phyloP scores from a whole-genome alignment of 2,329 filamentous ascomycete species.

The Arachnopeziza araneosa region DNA sequence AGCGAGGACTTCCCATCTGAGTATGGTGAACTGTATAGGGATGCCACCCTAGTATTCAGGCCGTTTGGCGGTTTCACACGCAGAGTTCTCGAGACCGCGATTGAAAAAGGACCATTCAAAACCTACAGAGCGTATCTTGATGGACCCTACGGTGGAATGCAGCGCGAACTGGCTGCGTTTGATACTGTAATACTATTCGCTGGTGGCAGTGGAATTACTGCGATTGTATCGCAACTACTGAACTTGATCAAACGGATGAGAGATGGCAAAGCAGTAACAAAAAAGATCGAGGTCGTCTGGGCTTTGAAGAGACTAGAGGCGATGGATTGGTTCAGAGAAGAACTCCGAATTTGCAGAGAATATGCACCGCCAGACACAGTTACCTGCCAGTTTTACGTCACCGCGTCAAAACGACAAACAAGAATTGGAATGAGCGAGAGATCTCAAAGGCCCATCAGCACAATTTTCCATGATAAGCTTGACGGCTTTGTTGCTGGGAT shows the following conservation, averaged over 20 bases:
- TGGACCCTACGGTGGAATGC: slow-evolving; percentile 93
- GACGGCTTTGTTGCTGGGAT: slow-evolving; percentile 85
- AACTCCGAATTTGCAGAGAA: slow-evolving; percentile 85
- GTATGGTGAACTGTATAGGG: slow-evolving; percentile 81
- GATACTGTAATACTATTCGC: slow-evolving; percentile 91
- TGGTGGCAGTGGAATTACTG: slow-evolving; percentile 90
- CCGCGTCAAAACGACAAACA: slow-evolving; percentile 54
- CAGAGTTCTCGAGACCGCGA: slow-evolving; percentile 73
- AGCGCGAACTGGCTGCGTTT: slow-evolving; percentile 81
- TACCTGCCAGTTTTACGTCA: slow-evolving; percentile 93
- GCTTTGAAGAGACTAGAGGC: slow-evolving; percentile 84
- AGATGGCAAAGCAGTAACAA: slow-evolving; percentile 88
- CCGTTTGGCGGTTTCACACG: slow-evolving; percentile 89
- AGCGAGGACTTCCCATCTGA: slow-evolving; percentile 90
- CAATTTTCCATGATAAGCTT: slow-evolving; percentile 76
- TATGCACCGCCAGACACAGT: slow-evolving; percentile 83
- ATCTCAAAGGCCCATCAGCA: slow-evolving; percentile 61
- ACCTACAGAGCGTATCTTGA: slow-evolving; percentile 91
- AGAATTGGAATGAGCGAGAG: slow-evolving; percentile 33
- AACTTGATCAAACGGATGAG: slow-evolving; percentile 96
- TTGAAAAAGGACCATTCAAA: slow-evolving; percentile 82
- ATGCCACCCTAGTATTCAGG: slow-evolving; percentile 86
- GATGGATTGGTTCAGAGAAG: slow-evolving; percentile 97
- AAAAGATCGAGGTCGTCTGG: slow-evolving; percentile 90
- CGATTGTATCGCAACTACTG: slow-evolving; percentile 83